Evolutionary conservation across 768 basidiomycete species (phyloP).

Genomic region (Lactarius trivialis): DNA sequence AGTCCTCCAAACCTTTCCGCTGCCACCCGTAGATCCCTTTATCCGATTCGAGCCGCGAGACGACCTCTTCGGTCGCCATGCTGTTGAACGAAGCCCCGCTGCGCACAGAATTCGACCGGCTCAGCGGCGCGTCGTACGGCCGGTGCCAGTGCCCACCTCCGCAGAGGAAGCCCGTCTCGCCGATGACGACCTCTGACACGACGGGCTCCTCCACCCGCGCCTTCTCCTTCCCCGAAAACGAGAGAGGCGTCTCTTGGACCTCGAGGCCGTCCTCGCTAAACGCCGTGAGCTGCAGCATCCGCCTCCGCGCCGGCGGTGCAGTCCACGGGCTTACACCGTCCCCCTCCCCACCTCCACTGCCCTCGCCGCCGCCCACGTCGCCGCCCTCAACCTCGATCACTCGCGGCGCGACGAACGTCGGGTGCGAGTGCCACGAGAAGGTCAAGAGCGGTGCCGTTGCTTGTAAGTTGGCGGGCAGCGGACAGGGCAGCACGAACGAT

Average conservation of each 20-base stretch:
- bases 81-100: conserved; percentile 45
- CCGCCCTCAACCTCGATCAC: conserved; percentile 30
- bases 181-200: conserved; percentile 53
- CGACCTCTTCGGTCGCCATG: conserved; percentile 46
- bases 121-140: conserved; percentile 32
- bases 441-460: conserved; percentile 45
- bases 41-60: conserved; percentile 41
- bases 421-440: conserved; percentile 52
- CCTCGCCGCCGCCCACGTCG: neutral
- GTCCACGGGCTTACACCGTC: neutral
- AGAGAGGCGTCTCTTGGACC: conserved; percentile 57
- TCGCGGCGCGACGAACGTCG: conserved; percentile 49
- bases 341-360: neutral
- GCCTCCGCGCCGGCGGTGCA: conserved; percentile 11
- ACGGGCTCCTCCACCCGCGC: conserved; percentile 42
- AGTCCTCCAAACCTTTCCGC: conserved; percentile 66
- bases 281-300: conserved; percentile 62
- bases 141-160: conserved; percentile 45
- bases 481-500: conserved; percentile 62
- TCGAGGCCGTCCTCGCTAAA: conserved; percentile 70
- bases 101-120: conserved; percentile 39
- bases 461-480: conserved; percentile 50
- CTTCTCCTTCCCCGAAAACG: conserved; percentile 44
- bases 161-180: conserved; percentile 54
- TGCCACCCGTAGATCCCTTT: conserved; percentile 77